Conservation (phyloP, 257 asterid genomes). For the Penstemon eatonii region DNA sequence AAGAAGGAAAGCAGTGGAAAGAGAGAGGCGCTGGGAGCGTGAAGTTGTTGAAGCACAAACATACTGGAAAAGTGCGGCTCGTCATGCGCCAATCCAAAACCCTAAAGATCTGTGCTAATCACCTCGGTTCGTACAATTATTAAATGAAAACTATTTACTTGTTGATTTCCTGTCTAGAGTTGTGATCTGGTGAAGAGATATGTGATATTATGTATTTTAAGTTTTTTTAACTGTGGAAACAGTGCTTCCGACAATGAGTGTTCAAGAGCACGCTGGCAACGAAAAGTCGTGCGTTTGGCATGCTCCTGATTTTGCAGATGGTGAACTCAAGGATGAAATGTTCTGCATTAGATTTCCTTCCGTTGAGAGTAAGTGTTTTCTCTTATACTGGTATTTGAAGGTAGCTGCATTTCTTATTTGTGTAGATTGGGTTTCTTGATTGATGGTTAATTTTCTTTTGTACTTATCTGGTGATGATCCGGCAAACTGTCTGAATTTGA, state of each 20-base stretch:
- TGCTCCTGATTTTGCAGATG: conserved; percentile 60
- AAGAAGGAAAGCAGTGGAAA: conserved; percentile 28
- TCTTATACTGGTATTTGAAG: too few species aligned
- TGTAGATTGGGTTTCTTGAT: too few species aligned
- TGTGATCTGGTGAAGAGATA: not conserved
- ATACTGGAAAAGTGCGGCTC: conserved; percentile 20
- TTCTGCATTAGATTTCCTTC: conserved; percentile 48
- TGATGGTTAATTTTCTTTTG: too few species aligned
- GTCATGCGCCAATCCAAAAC: conserved; percentile 28
- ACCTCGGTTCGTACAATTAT: conserved; percentile 5
- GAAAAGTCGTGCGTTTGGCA: conserved; percentile 63
- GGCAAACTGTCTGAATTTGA: too few species aligned
- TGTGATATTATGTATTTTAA: not conserved
- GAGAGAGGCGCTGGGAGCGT: conserved; percentile 27
- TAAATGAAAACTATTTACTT: not conserved
- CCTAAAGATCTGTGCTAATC: conserved; percentile 27
- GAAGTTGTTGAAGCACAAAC: conserved; percentile 26
- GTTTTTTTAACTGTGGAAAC: not conserved
- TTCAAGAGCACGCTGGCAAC: conserved; percentile 56
- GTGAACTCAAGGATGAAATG: conserved; percentile 50
- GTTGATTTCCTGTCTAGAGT: not conserved
- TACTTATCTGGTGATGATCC: too few species aligned
- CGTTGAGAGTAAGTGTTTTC: conserved; percentile 38
- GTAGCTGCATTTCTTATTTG: too few species aligned
- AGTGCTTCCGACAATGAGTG: conserved; percentile 43